phyloP scores from a whole-genome alignment of 2,329 filamentous ascomycete species.

The Alternaria infectoria region DNA sequence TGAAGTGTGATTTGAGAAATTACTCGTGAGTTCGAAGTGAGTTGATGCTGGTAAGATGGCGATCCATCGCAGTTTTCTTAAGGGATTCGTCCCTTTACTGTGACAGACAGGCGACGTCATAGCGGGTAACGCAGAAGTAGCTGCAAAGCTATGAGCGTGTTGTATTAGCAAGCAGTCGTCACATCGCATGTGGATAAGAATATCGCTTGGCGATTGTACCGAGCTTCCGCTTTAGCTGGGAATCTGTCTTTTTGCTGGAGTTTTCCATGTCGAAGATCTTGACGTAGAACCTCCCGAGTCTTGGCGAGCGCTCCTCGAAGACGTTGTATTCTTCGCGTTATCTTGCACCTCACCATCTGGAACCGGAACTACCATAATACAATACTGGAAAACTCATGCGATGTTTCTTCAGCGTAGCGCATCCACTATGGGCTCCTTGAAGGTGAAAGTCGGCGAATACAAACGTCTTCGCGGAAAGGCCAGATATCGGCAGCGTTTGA shows the following conservation, averaged over 20 bases:
- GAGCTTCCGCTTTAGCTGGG: not conserved
- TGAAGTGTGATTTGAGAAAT: not conserved
- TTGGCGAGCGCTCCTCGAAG: not conserved
- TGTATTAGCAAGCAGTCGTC: constrained; percentile 20
- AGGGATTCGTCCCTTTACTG: constrained; percentile 14
- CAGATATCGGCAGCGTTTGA: not conserved
- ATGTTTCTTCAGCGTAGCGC: not conserved
- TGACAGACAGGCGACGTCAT: constrained; percentile 42
- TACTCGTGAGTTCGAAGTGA: not conserved
- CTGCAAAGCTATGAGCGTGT: constrained; percentile 4
- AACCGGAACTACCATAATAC: not conserved
- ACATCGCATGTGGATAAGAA: constrained; percentile 2
- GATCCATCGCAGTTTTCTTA: constrained; percentile 6
- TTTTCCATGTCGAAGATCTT: not conserved
- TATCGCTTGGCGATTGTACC: constrained; percentile 3
- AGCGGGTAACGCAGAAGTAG: constrained; percentile 25
- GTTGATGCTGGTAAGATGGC: not conserved
- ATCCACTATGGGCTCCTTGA: not conserved
- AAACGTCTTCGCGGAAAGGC: not conserved
- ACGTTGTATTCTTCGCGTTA: not conserved
- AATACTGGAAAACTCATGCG: not conserved
- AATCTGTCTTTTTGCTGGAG: not conserved
- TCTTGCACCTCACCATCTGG: not conserved
- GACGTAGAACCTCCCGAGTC: not conserved
- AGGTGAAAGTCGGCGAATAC: not conserved